Evolutionary conservation across 2,329 filamentous ascomycete genomes (phyloP).

Genomic region (Sclerotinia glacialis): DNA sequence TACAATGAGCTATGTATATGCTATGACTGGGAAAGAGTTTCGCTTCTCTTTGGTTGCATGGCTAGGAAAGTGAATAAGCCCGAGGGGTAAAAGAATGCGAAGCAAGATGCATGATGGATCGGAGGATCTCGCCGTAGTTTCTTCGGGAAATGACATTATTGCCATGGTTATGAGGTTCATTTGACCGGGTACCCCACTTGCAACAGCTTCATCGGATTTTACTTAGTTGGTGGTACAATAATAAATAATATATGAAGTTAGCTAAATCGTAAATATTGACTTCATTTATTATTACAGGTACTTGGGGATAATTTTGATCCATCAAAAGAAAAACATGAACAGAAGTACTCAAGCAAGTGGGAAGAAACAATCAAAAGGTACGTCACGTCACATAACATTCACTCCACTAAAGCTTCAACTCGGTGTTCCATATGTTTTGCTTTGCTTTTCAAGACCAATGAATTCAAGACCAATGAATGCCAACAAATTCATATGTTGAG

Average conservation of each 20-base stretch:
- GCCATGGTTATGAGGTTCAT: slow-evolving; percentile 17
- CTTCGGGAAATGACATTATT: slow-evolving; percentile 17
- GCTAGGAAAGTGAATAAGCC: slow-evolving; percentile 4
- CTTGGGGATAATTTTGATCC: not conserved
- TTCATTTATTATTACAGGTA: not conserved
- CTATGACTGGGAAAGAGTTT: slow-evolving; percentile 16
- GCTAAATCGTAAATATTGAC: not conserved
- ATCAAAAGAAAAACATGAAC: not conserved
- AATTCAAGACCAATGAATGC: slow-evolving; percentile 4
- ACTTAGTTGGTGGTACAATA: too few species aligned
- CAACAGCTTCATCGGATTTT: not conserved
- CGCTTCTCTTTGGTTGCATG: slow-evolving; percentile 9
- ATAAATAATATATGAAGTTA: not conserved
- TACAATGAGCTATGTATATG: not conserved
- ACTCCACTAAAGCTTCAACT: not conserved
- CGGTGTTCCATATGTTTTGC: slow-evolving; percentile 16
- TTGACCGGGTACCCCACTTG: slow-evolving; percentile 19
- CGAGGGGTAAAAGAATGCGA: not conserved
- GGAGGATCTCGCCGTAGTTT: slow-evolving; percentile 21
- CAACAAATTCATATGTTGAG: slow-evolving; percentile 19
- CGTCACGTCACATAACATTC: slow-evolving; percentile 3
- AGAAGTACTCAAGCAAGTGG: not conserved
- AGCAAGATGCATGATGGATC: slow-evolving; percentile 8
- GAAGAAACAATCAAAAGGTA: not conserved
- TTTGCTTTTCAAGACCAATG: not conserved